Conservation (phyloP, 75 land plant genomes). For the Cunninghamia lanceolata region DNA sequence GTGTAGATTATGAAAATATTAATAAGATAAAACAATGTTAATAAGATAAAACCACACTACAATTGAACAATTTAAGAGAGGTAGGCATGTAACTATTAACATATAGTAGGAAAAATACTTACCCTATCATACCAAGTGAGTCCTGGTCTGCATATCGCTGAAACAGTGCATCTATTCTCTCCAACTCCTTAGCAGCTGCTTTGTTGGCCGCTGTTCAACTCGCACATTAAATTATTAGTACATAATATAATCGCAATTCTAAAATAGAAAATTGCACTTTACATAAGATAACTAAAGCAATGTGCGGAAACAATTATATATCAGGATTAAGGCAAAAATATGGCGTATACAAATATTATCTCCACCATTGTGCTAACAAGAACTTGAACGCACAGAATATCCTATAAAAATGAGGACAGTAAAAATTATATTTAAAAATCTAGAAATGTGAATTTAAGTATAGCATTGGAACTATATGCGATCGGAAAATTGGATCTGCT, state of each 20-base stretch:
- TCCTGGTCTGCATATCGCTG: slow-evolving; percentile 49
- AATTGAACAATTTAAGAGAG: slow-evolving; percentile 1
- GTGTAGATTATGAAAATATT: not conserved
- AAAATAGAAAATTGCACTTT: not conserved
- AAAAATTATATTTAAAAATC: not conserved
- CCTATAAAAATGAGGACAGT: not conserved
- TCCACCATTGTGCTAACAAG: not conserved
- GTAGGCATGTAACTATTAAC: not conserved
- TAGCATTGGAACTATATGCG: too few relatives aligned
- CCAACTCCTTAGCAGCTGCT: slow-evolving; percentile 68
- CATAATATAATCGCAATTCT: not conserved
- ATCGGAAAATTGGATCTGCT: too few relatives aligned
- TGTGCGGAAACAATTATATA: not conserved
- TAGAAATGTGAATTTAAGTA: too few relatives aligned
- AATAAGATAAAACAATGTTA: not conserved
- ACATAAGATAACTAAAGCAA: not conserved
- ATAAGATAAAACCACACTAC: not conserved
- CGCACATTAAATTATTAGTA: slow-evolving; percentile 10
- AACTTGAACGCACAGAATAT: not conserved
- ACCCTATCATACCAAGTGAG: slow-evolving; percentile 61
- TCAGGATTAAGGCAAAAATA: not conserved
- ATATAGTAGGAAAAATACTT: slow-evolving; percentile 19
- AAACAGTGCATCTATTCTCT: slow-evolving; percentile 67
- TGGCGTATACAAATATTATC: not conserved
- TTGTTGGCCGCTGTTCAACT: slow-evolving; percentile 44